These are phyloP conservation scores for Stephania yunnanensis DNA, from an alignment of 164 flowering plant species.

Conservation along the genomic window DNA sequence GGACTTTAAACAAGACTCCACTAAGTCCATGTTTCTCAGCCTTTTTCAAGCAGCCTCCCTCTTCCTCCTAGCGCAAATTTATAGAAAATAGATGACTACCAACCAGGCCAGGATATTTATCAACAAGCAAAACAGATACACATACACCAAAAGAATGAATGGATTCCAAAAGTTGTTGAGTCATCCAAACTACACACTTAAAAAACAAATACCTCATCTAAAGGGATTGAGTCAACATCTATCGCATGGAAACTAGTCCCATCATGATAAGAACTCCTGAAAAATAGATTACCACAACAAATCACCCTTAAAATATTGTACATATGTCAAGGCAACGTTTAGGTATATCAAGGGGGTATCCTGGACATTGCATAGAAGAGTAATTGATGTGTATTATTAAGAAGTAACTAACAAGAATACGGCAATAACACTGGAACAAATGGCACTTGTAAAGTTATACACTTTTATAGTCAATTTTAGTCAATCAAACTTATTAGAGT, in stretches of 20 bases:
- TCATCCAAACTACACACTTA: background rate
- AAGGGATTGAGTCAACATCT: no score
- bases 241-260: background rate
- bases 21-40: background rate
- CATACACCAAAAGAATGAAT: background rate
- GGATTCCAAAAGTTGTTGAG: background rate
- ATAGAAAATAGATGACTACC: no score
- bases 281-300: background rate
- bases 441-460: no score
- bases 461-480: no score
- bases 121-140: background rate
- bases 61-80: slow-evolving; percentile 43
- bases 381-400: no score
- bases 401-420: no score
- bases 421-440: no score
- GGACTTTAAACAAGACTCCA: slow-evolving; percentile 10
- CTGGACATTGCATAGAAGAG: no score
- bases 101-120: background rate
- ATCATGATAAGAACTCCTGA: slow-evolving; percentile 12
- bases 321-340: background rate
- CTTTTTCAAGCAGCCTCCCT: slow-evolving; percentile 22
- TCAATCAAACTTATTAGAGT: no score
- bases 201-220: no score
- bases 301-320: background rate
- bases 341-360: no score